phyloP scores from a whole-genome alignment of 2,329 filamentous ascomycete genomes.

The Cercospora sp. region DNA sequence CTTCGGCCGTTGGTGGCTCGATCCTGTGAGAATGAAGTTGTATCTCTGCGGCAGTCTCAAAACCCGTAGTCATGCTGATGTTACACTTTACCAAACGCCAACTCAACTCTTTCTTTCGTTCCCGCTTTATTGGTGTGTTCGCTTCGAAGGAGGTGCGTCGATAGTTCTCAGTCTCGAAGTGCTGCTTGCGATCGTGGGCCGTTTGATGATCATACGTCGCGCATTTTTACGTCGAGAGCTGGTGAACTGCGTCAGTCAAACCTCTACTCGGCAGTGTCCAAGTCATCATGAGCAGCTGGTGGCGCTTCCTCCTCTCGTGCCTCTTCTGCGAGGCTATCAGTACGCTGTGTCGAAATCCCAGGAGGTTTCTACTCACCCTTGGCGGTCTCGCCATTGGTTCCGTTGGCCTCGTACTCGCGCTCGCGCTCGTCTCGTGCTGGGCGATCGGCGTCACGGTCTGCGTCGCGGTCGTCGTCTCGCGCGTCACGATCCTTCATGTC shows the following conservation, averaged over 20 bases:
- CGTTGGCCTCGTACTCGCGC: conserved; percentile 40
- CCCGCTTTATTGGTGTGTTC: conserved; percentile 12
- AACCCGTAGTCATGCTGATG: conserved; percentile 6
- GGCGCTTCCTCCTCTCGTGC: conserved; percentile 61
- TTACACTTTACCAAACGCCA: conserved; percentile 19
- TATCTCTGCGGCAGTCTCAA: conserved; percentile 13
- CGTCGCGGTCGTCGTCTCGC: conserved; percentile 57
- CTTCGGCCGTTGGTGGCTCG: conserved; percentile 17
- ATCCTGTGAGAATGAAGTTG: conserved; percentile 21
- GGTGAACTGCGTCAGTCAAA: conserved; percentile 14
- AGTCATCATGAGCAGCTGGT: conserved; percentile 84
- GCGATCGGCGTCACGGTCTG: conserved; percentile 47
- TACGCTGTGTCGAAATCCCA: conserved; percentile 11
- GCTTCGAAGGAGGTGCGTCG: conserved; percentile 7
- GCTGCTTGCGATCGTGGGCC: neutral
- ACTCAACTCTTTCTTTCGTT: neutral
- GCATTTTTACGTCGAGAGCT: conserved; percentile 17
- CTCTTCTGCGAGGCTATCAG: conserved; percentile 40
- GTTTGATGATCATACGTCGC: conserved; percentile 11
- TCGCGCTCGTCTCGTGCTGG: conserved; percentile 57
- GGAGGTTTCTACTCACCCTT: conserved; percentile 64
- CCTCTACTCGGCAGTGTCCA: conserved; percentile 83
- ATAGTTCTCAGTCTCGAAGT: conserved; percentile 1
- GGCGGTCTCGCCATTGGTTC: conserved; percentile 75
- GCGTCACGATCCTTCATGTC: conserved; percentile 47